These are phyloP conservation scores for Hypoxylon lienhwacheense DNA, from an alignment of 495 filamentous ascomycete species.

Conservation along the genomic window DNA sequence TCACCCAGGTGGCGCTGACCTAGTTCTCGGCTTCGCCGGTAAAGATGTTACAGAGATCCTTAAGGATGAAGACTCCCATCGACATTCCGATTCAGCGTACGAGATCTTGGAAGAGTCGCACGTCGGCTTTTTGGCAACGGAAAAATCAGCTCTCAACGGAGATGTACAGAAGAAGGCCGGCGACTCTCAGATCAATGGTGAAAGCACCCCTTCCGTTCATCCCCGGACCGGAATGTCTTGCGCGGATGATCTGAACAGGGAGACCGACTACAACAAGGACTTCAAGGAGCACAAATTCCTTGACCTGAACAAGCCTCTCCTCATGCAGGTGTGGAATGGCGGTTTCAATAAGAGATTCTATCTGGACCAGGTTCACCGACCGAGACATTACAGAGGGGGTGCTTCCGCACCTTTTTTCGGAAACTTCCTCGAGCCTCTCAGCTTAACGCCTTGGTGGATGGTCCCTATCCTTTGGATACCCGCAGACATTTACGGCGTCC, in stretches of 20 bases:
- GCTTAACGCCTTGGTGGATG: constrained; percentile 90
- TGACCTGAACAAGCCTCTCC: constrained; percentile 81
- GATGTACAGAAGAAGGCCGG: constrained; percentile 24
- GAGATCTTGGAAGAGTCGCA: constrained; percentile 79
- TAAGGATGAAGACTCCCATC: constrained; percentile 79
- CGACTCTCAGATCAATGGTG: constrained; percentile 42
- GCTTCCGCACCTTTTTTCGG: constrained; percentile 93
- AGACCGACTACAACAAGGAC: constrained; percentile 74
- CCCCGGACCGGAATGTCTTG: constrained; percentile 80
- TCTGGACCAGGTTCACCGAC: constrained; percentile 91
- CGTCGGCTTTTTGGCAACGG: constrained; percentile 72
- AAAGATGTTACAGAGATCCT: constrained; percentile 84
- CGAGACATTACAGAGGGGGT: constrained; percentile 91
- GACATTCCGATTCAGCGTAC: constrained; percentile 86
- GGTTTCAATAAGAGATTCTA: constrained; percentile 94
- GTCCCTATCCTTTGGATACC: constrained; percentile 89
- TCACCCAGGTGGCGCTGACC: constrained; percentile 87
- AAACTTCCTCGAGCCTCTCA: constrained; percentile 94
- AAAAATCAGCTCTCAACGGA: constrained; percentile 44
- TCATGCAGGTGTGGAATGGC: constrained; percentile 86
- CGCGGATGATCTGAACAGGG: constrained; percentile 81
- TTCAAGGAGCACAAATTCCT: constrained; percentile 90
- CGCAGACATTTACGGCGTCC: constrained; percentile 71
- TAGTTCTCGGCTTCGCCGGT: constrained; percentile 87
- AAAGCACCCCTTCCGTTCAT: constrained; percentile 50